phyloP scores from a whole-genome alignment of 83 land plant species.

The Picea abies region DNA sequence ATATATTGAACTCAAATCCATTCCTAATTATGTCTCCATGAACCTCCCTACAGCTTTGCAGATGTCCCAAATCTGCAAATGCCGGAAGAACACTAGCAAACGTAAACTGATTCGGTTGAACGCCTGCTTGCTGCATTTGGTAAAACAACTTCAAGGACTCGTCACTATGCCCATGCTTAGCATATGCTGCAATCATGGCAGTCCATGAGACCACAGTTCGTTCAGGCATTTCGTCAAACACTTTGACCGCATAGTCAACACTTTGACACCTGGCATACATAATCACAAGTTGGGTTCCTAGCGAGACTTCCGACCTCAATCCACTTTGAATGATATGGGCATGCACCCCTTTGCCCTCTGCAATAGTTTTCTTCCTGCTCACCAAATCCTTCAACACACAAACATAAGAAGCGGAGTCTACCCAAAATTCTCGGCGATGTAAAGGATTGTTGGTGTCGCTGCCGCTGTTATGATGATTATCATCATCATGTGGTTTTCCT shows the following conservation, averaged over 20 bases:
- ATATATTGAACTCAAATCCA: not conserved
- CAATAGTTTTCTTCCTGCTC: no score
- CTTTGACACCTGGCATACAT: no score
- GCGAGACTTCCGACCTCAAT: no score
- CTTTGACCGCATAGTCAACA: not conserved
- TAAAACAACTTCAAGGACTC: constrained; percentile 11
- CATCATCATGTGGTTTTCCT: no score
- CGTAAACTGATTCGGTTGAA: not conserved
- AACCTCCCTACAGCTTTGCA: not conserved
- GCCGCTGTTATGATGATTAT: no score
- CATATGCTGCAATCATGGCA: constrained; percentile 30
- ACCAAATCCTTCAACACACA: no score
- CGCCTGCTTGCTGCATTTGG: constrained; percentile 15
- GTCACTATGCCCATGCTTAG: not conserved
- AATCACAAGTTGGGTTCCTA: no score
- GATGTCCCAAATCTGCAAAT: not conserved
- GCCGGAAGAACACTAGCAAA: constrained; percentile 11
- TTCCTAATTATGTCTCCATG: not conserved
- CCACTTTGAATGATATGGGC: no score
- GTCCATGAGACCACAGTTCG: constrained; percentile 26
- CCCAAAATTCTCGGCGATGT: no score
- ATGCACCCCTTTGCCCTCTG: no score
- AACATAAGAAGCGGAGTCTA: no score
- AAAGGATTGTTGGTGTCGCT: no score
- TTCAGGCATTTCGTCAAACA: constrained; percentile 41